A percentile compares a stretch with the other conserved stretches of the same genome.
These are phyloP conservation scores for Suillus weaverae DNA, from an alignment of 768 basidiomycete species.

Conservation along the genomic window DNA sequence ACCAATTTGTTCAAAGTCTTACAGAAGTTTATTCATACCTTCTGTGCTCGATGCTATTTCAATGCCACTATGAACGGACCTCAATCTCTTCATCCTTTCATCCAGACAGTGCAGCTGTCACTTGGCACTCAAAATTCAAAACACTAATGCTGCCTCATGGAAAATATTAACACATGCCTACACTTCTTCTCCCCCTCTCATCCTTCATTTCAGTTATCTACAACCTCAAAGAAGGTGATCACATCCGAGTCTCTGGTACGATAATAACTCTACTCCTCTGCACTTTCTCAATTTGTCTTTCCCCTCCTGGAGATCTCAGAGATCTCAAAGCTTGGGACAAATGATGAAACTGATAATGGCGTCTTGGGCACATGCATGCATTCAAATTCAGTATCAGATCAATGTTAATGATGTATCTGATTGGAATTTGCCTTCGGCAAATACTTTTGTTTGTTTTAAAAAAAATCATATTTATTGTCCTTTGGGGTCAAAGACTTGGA, in stretches of 20 bases:
- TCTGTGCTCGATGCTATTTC: not conserved
- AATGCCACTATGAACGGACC: not conserved
- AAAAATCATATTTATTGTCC: too few relatives aligned
- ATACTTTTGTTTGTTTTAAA: not conserved
- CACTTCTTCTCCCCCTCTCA: not conserved
- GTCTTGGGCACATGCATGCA: not conserved
- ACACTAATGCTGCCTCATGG: not conserved
- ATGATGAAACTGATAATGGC: not conserved
- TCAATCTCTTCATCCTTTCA: slow-evolving; percentile 3
- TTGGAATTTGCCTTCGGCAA: not conserved
- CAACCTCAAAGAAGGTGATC: not conserved
- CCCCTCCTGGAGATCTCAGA: not conserved
- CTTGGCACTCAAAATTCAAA: not conserved
- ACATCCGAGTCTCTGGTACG: not conserved
- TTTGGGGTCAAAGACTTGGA: too few relatives aligned
- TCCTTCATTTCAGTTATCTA: slow-evolving; percentile 4
- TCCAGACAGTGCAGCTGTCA: not conserved
- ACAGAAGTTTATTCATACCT: not conserved
- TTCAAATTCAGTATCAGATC: not conserved
- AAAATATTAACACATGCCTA: not conserved
- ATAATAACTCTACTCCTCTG: not conserved
- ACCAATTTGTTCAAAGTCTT: not conserved
- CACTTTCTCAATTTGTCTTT: not conserved
- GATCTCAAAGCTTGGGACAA: not conserved
- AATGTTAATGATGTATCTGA: not conserved